phyloP scores from a whole-genome alignment of 1,139 yeast species.

The Kodamaea plutei region DNA sequence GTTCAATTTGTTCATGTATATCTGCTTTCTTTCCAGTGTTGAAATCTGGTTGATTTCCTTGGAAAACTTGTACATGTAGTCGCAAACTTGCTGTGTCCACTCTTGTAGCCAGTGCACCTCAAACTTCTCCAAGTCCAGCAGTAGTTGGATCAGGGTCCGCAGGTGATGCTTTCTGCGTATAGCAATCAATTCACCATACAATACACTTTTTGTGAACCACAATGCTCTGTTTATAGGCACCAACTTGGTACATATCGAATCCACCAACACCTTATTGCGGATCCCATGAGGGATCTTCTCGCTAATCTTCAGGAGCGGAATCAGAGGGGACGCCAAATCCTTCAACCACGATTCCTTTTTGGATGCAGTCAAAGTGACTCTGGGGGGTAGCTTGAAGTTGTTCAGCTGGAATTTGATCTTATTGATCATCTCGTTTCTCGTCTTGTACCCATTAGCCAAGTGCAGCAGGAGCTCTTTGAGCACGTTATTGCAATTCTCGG shows the following conservation, averaged over 20 bases:
- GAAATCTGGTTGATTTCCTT: constrained; percentile 29
- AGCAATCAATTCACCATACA: constrained; percentile 74
- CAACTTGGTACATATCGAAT: constrained; percentile 58
- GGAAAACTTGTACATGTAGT: constrained; percentile 52
- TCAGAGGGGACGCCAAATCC: constrained; percentile 64
- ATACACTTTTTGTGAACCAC: constrained; percentile 87
- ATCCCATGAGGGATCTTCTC: constrained; percentile 91
- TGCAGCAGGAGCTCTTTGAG: constrained; percentile 43
- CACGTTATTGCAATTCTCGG: constrained; percentile 35
- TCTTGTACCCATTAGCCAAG: constrained; percentile 59
- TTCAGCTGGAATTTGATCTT: constrained; percentile 51
- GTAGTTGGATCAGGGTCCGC: constrained; percentile 12
- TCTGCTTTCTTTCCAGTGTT: constrained; percentile 29
- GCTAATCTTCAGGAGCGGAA: constrained; percentile 65
- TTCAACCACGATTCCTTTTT: constrained; percentile 81
- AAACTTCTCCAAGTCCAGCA: constrained; percentile 28
- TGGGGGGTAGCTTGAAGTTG: constrained; percentile 71
- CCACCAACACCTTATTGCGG: constrained; percentile 66
- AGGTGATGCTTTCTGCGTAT: constrained; percentile 47
- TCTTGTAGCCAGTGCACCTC: constrained; percentile 72
- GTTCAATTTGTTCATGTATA: constrained; percentile 51
- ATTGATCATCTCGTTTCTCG: constrained; percentile 60
- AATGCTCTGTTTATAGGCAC: constrained; percentile 77
- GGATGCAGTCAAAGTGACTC: constrained; percentile 85
- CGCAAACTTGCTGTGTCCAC: constrained; percentile 80